These are phyloP conservation scores for Phoenix dactylifera DNA, from an alignment of 176 grass and related monocot species.

Conservation along the genomic window DNA sequence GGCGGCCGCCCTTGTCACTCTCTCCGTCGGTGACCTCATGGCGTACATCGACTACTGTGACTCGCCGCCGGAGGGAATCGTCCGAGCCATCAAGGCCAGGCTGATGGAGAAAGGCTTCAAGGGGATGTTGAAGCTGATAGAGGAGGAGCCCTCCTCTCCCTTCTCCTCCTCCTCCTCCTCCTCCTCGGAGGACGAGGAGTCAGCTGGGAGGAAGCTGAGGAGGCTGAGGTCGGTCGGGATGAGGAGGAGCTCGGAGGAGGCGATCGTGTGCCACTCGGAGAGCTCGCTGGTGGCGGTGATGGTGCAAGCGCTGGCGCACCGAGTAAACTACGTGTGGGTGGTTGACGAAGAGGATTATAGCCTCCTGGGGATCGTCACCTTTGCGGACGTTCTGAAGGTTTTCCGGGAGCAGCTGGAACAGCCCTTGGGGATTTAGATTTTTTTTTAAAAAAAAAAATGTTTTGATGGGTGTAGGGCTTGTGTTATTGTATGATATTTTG, in stretches of 20 bases:
- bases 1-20: constrained; percentile 32
- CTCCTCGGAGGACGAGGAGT: constrained; percentile 50
- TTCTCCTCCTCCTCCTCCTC: constrained; percentile 26
- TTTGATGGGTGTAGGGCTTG: too few species aligned
- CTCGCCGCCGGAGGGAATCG: constrained; percentile 41
- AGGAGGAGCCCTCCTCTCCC: constrained; percentile 30
- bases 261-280: constrained; percentile 45
- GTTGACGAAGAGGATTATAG: constrained; percentile 38
- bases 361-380: constrained; percentile 56
- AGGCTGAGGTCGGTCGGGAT: constrained; percentile 28
- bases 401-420: constrained; percentile 55
- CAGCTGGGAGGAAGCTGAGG: constrained; percentile 15
- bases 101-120: constrained; percentile 48
- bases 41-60: constrained; percentile 58
- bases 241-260: constrained; percentile 33
- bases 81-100: constrained; percentile 38
- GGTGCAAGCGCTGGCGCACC: constrained; percentile 54
- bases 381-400: constrained; percentile 58
- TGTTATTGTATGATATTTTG: too few species aligned
- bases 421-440: too few species aligned
- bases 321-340: constrained; percentile 71
- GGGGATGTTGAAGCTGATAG: constrained; percentile 50
- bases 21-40: constrained; percentile 64
- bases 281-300: constrained; percentile 76
- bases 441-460: too few species aligned